A percentile compares a stretch with the other conserved stretches of the same genome.
Evolutionary conservation across 768 basidiomycete genomes (phyloP).

Genomic region (Boletus reticulatus): DNA sequence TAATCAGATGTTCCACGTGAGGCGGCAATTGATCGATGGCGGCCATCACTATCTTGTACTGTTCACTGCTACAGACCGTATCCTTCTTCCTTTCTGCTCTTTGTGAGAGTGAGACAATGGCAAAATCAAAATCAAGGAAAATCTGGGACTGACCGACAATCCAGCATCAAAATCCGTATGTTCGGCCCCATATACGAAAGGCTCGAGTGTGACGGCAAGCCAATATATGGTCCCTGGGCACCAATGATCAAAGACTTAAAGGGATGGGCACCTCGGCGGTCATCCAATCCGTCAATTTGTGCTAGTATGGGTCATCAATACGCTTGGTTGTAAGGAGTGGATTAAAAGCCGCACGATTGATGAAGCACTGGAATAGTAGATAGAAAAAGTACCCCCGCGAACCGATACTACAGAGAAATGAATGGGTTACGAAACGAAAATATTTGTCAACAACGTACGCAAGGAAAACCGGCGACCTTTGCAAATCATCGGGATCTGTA

Average conservation of each 20-base stretch:
- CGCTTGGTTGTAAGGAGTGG: not conserved
- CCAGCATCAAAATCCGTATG: constrained; percentile 69
- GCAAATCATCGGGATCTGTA: constrained; percentile 79
- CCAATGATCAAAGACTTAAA: constrained; percentile 77
- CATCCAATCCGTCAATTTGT: constrained; percentile 66
- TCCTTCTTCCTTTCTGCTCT: constrained; percentile 85
- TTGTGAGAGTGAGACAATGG: constrained; percentile 7
- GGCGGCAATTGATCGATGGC: constrained; percentile 59
- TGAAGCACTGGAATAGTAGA: constrained; percentile 91
- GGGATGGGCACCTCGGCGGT: constrained; percentile 57
- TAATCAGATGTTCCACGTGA: constrained; percentile 75
- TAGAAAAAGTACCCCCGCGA: constrained; percentile 88
- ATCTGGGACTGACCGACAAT: constrained; percentile 62
- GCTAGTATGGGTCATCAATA: constrained; percentile 10
- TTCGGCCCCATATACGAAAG: constrained; percentile 79
- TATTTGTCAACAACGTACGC: constrained; percentile 39
- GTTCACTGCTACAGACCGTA: constrained; percentile 69
- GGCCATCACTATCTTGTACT: constrained; percentile 75
- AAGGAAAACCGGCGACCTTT: constrained; percentile 68
- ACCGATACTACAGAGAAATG: constrained; percentile 59
- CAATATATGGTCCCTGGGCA: constrained; percentile 71
- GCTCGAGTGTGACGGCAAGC: constrained; percentile 79
- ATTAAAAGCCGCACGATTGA: constrained; percentile 52
- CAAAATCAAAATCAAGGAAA: not conserved
- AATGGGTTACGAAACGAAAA: not conserved